Percentiles rank a stretch among this genome's conserved stretches.
These are phyloP conservation scores for Fraxinus angustifolia DNA, from an alignment of 305 asterid genomes.

Conservation along the genomic window DNA sequence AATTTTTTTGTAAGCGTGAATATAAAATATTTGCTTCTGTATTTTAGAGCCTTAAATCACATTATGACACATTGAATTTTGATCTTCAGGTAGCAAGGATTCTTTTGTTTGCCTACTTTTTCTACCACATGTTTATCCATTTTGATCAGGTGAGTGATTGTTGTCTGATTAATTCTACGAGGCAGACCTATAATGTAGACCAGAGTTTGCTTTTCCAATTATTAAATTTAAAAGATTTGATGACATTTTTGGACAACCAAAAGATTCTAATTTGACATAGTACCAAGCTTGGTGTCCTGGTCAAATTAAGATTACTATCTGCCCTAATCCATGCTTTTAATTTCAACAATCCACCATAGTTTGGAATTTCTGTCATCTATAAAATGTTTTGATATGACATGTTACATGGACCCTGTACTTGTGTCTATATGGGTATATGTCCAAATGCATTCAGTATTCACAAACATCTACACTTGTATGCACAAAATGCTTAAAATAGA, in stretches of 20 bases:
- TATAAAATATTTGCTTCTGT: background rate
- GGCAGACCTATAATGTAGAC: background rate
- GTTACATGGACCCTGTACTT: background rate
- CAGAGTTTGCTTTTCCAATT: background rate
- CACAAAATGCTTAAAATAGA: background rate
- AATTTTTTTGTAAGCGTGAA: background rate
- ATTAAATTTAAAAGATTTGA: background rate
- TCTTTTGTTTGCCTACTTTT: conserved; percentile 54
- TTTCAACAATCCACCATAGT: background rate
- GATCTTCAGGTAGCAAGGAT: conserved; percentile 77
- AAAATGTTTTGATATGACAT: background rate
- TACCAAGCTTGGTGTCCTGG: background rate
- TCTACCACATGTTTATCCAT: conserved; percentile 73
- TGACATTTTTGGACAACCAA: background rate
- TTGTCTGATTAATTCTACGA: conserved; percentile 8
- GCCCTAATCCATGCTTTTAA: background rate
- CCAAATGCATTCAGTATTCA: background rate
- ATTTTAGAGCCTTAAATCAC: background rate
- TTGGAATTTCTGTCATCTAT: background rate
- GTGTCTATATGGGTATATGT: background rate
- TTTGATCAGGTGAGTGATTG: conserved; percentile 65
- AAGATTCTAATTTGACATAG: background rate
- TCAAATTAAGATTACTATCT: background rate
- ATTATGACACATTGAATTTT: conserved; percentile 15
- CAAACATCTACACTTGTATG: background rate